phyloP scores from a whole-genome alignment of 139 green algal species.

The Yamagishiella unicocca region DNA sequence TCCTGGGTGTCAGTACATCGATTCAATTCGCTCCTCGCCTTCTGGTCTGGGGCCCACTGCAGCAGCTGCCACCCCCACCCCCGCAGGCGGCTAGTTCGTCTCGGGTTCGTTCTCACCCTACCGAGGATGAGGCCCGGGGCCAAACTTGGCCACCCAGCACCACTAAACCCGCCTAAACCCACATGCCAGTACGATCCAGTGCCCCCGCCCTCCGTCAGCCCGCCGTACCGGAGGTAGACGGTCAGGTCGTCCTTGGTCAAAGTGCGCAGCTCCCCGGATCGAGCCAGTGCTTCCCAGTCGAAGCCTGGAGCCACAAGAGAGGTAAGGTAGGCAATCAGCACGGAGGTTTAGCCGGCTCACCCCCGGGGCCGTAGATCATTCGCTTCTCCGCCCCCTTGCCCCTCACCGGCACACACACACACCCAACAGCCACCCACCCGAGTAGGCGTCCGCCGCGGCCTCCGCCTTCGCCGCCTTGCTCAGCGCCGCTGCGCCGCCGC shows the following conservation, averaged over 20 bases:
- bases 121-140: no score
- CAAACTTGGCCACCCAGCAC: no score
- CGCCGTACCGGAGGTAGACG: conserved; percentile 1
- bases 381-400: not conserved
- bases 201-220: no score
- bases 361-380: not conserved
- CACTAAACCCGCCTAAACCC: no score
- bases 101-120: no score
- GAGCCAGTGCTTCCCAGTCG: not conserved
- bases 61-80: no score
- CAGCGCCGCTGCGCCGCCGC: not conserved
- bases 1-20: no score
- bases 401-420: not conserved
- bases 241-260: conserved; percentile 26
- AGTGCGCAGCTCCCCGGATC: not conserved
- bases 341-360: not conserved
- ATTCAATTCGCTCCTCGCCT: no score
- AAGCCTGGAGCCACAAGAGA: not conserved
- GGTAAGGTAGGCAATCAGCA: not conserved
- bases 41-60: no score
- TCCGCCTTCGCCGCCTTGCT: conserved; percentile 4
- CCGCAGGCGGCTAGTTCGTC: no score
- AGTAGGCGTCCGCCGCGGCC: conserved; percentile 3
- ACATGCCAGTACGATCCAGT: no score
- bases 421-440: not conserved